phyloP scores from a whole-genome alignment of 2,329 filamentous ascomycete species.

The Ceratocystis harringtonii region DNA sequence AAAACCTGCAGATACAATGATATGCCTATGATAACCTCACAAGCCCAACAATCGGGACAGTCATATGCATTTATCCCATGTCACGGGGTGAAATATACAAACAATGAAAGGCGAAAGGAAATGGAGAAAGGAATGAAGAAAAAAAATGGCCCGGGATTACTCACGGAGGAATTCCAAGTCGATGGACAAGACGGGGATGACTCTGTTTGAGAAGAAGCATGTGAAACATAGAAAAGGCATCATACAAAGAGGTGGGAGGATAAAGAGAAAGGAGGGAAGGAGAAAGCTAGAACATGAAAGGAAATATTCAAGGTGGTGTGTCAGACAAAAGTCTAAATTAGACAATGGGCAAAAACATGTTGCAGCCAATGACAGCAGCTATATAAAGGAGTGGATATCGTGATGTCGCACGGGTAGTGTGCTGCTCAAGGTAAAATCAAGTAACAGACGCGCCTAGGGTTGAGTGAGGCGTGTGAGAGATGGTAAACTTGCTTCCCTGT shows the following conservation, averaged over 20 bases:
- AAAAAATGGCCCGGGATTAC: background rate
- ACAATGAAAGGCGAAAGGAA: background rate
- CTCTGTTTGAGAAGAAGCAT: background rate
- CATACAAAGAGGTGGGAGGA: background rate
- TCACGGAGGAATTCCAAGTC: background rate
- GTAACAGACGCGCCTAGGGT: background rate
- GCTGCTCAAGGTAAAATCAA: background rate
- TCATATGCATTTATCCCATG: background rate
- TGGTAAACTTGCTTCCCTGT: background rate
- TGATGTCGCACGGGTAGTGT: background rate
- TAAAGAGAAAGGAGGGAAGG: slow-evolving; percentile 2
- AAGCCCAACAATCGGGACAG: background rate
- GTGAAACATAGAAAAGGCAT: slow-evolving; percentile 1
- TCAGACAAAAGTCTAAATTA: background rate
- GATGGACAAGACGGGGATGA: background rate
- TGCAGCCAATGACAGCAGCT: background rate
- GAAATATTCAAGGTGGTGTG: background rate
- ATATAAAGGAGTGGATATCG: slow-evolving; percentile 4
- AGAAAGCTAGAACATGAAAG: background rate
- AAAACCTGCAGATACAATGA: background rate
- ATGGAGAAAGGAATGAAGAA: background rate
- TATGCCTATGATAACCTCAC: background rate
- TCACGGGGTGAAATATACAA: background rate
- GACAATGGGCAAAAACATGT: background rate
- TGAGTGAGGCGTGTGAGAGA: background rate